Percentiles rank a stretch among this genome's conserved stretches.
phyloP scores from a whole-genome alignment of 2,329 filamentous ascomycete genomes.

The Rutstroemia sp. region DNA sequence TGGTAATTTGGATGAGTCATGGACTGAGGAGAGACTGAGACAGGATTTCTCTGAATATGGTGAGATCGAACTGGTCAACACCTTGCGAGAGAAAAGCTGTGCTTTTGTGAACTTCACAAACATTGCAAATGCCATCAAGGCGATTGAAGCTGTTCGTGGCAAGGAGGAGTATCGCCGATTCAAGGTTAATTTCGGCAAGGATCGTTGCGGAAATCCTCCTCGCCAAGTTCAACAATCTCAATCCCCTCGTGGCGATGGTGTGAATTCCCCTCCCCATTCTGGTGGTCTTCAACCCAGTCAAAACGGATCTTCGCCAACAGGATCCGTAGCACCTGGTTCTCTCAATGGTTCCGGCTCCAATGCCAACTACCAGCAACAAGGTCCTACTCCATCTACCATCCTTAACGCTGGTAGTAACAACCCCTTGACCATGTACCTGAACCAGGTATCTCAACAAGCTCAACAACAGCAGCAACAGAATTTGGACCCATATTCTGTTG shows the following conservation, averaged over 20 bases:
- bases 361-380: constrained; percentile 33
- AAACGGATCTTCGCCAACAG: constrained; percentile 28
- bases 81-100: constrained; percentile 95
- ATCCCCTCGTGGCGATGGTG: constrained; percentile 57
- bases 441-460: constrained; percentile 67
- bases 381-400: constrained; percentile 60
- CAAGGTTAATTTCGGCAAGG: constrained; percentile 99
- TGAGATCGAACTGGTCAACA: constrained; percentile 96
- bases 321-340: constrained; percentile 43
- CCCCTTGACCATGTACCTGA: constrained; percentile 88
- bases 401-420: constrained; percentile 77
- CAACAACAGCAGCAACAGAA: constrained; percentile 54
- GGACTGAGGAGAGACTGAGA: constrained; percentile 90
- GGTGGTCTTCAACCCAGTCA: constrained; percentile 28
- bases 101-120: constrained; percentile 99
- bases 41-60: constrained; percentile 97
- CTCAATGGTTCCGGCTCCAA: constrained; percentile 29
- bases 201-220: constrained; percentile 92
- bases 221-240: constrained; percentile 65
- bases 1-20: constrained; percentile 93
- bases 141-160: constrained; percentile 89
- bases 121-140: constrained; percentile 99
- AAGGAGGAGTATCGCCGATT: constrained; percentile 97
- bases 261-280: constrained; percentile 43
- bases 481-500: constrained; percentile 36